Evolutionary conservation across 495 filamentous ascomycete genomes (phyloP).

Genomic region (Aspergillus saccharolyticus): DNA sequence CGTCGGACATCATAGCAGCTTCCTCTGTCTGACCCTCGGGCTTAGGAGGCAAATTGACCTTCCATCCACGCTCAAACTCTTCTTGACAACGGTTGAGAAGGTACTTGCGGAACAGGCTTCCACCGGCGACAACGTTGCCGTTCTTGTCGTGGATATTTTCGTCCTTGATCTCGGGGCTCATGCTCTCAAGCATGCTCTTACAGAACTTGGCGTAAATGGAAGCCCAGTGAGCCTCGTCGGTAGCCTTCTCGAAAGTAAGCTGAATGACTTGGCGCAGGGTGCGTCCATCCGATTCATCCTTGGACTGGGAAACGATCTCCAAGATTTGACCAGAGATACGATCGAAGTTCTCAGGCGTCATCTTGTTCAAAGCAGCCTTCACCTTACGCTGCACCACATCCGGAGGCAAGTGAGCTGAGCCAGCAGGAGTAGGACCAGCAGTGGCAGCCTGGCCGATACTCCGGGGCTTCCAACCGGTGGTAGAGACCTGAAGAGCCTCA

Average conservation of each 20-base stretch:
- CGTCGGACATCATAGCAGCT: constrained; percentile 81
- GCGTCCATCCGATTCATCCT: constrained; percentile 88
- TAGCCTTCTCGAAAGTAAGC: constrained; percentile 98
- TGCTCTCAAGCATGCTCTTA: constrained; percentile 90
- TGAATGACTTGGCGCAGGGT: constrained; percentile 97
- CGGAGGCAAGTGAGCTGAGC: constrained; percentile 65
- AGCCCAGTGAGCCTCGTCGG: constrained; percentile 97
- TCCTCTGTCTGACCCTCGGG: constrained; percentile 74
- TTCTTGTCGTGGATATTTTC: constrained; percentile 85
- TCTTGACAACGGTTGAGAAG: constrained; percentile 97
- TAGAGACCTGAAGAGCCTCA: constrained; percentile 66
- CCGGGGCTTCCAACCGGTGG: constrained; percentile 84
- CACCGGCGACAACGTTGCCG: constrained; percentile 82
- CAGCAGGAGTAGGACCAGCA: constrained; percentile 52
- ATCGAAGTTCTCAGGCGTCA: constrained; percentile 99
- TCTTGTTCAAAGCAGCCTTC: constrained; percentile 97
- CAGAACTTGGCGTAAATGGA: constrained; percentile 99
- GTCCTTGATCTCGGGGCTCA: constrained; percentile 93
- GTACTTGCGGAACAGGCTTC: constrained; percentile 95
- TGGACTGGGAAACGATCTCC: constrained; percentile 87
- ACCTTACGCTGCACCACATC: constrained; percentile 97
- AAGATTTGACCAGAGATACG: constrained; percentile 92
- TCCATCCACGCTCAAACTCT: constrained; percentile 98
- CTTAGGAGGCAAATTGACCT: constrained; percentile 76
- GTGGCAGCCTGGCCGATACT: constrained; percentile 51